Conservation (phyloP, 2,329 filamentous ascomycete species). For the Apiospora koreana region DNA sequence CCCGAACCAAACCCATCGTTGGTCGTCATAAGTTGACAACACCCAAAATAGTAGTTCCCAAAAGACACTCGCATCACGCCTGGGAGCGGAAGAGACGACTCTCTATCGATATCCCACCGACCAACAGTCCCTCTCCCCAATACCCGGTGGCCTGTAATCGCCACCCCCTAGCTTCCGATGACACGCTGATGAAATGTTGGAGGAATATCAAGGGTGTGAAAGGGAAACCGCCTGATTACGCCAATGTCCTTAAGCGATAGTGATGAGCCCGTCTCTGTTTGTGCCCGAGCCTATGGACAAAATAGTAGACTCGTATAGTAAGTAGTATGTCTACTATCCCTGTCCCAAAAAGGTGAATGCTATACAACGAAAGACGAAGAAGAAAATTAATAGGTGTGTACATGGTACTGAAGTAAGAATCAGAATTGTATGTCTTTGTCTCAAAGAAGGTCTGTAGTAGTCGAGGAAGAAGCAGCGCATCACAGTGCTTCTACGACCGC, state of each 20-base stretch:
- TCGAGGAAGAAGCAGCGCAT: background rate
- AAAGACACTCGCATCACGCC: background rate
- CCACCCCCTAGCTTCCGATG: background rate
- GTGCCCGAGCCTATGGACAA: background rate
- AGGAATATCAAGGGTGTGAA: background rate
- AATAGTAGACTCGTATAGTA: background rate
- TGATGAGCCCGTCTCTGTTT: background rate
- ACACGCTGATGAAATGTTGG: background rate
- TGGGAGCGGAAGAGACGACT: background rate
- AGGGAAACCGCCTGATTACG: background rate
- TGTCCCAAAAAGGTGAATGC: background rate
- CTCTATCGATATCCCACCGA: background rate
- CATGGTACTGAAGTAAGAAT: background rate
- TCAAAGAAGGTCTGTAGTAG: background rate
- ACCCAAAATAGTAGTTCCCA: background rate
- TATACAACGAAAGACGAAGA: slow-evolving; percentile 7
- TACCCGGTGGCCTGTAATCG: background rate
- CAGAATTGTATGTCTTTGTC: background rate
- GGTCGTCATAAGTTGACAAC: background rate
- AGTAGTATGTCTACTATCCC: background rate
- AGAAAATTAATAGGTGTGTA: slow-evolving; percentile 5
- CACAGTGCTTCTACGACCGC: background rate
- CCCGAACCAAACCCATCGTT: too few relatives aligned
- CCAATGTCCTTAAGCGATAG: background rate
- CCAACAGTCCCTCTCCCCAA: background rate